phyloP scores from a whole-genome alignment of 179 eudicot genomes.

The Gypsophila paniculata region DNA sequence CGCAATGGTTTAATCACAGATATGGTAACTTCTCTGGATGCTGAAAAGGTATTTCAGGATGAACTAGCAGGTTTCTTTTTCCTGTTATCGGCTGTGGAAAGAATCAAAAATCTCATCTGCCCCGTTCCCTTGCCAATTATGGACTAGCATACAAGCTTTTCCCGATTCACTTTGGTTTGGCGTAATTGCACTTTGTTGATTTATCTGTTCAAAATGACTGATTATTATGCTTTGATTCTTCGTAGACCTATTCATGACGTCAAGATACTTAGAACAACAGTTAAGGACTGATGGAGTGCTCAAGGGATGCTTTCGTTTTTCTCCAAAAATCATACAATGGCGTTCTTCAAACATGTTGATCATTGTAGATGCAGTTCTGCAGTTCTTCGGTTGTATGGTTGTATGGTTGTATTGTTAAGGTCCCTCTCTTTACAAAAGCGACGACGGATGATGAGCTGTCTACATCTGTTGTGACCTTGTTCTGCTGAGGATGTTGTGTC shows the following conservation, averaged over 20 bases:
- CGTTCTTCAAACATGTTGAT: constrained; percentile 5
- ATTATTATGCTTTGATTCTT: constrained; percentile 7
- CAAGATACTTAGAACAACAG: constrained; percentile 63
- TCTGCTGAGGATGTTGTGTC: not conserved
- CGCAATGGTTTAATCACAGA: not conserved
- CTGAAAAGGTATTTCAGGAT: no score
- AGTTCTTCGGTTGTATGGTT: not conserved
- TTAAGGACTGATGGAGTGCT: constrained; percentile 52
- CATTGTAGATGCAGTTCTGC: not conserved
- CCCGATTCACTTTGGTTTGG: not conserved
- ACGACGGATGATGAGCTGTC: not conserved
- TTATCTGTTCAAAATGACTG: not conserved
- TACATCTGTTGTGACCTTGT: not conserved
- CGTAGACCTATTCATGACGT: constrained; percentile 86
- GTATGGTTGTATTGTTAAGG: not conserved
- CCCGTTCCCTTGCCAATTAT: not conserved
- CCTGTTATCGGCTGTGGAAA: not conserved
- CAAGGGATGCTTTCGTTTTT: constrained; percentile 1
- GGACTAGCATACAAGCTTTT: not conserved
- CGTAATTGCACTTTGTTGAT: not conserved
- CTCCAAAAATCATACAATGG: not conserved
- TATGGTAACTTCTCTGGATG: no score
- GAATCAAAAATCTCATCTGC: not conserved
- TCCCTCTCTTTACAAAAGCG: not conserved
- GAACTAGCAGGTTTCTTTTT: not conserved